Base-by-base conservation (phyloP, 129 eudicot species). In the Sambucus nigra region DNA sequence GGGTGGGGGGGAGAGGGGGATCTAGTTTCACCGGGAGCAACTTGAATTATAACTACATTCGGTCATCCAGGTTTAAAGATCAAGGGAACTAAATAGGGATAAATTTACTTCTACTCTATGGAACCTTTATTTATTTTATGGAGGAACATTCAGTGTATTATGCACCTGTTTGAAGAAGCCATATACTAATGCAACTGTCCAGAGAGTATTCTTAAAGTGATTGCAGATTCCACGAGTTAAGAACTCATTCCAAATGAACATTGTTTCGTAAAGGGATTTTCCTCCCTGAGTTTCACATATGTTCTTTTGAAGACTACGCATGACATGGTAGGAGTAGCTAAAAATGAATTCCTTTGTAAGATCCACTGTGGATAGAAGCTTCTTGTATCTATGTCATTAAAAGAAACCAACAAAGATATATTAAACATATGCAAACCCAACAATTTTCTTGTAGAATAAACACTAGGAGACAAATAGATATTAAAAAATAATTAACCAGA, bases 221-320 rank as follows among this genome's bases (percentile, higher is more conserved):
- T 74, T 70, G 46, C 80, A 87, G 53, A 92, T 80, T 13, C 76
- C 82, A 25, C 83, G 79, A n/a, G 85, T 82, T 59, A 92, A 66
- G 71, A 74, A 86, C 73, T 80, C 94, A 61, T 92, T 92, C 99
- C 99, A 92, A 4, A 92, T 96, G 57, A 86, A 92, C 95, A 92
- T 77, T 40, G 91, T 77, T 70, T 92, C 99, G 16, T 92, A 80
- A 60, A 55, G 65, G 17, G 15, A 25, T 22, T 64, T 57, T 50
- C 83, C 88, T 25, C 76, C 49, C 50, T 67, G 73, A 20, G 57
- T 68, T 60, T 80, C 65, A 42, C 78, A 68, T 27, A 82, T 59
- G 69, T 92, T 92, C 67, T 80, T 92, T 65, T 92, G 99, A 61
- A 92, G 76, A 68, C 84, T 79, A 54, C 71, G 77, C 99, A 82